Conservation (phyloP, 352 stramenopile species). For the Paralagenidium karlingii region DNA sequence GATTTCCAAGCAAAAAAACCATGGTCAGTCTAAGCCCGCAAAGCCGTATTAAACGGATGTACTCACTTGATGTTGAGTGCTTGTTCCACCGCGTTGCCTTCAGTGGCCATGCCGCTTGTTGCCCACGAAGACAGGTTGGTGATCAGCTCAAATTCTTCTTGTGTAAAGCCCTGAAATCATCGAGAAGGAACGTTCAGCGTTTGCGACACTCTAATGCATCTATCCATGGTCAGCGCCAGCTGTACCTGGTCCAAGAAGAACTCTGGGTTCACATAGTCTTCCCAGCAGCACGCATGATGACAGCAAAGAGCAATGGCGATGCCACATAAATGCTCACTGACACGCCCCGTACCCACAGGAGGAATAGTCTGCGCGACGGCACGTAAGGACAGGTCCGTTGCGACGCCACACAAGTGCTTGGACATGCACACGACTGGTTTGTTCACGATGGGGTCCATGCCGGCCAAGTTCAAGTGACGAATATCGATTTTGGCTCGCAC, state of each 20-base stretch:
- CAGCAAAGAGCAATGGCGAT: constrained; percentile 69
- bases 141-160: constrained; percentile 43
- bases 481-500: constrained; percentile 76
- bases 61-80: constrained; percentile 56
- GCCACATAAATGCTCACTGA: constrained; percentile 6
- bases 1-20: constrained; percentile 3
- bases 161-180: constrained; percentile 28
- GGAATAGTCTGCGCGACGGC: constrained; percentile 44
- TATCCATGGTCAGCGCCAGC: not conserved
- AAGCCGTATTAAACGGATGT: not conserved
- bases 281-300: constrained; percentile 61
- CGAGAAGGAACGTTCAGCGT: not conserved
- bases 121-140: constrained; percentile 67
- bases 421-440: constrained; percentile 67
- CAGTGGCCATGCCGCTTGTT: constrained; percentile 55
- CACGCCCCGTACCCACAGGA: not conserved
- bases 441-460: constrained; percentile 32
- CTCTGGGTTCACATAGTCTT: constrained; percentile 54
- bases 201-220: not conserved
- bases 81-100: constrained; percentile 48
- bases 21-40: not conserved
- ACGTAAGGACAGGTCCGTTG: constrained; percentile 66
- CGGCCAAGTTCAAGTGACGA: constrained; percentile 64
- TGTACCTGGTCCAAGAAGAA: constrained; percentile 24
- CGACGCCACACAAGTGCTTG: constrained; percentile 76